Conservation (phyloP, 495 filamentous ascomycete species). For the Chlorociboria aeruginascens region DNA sequence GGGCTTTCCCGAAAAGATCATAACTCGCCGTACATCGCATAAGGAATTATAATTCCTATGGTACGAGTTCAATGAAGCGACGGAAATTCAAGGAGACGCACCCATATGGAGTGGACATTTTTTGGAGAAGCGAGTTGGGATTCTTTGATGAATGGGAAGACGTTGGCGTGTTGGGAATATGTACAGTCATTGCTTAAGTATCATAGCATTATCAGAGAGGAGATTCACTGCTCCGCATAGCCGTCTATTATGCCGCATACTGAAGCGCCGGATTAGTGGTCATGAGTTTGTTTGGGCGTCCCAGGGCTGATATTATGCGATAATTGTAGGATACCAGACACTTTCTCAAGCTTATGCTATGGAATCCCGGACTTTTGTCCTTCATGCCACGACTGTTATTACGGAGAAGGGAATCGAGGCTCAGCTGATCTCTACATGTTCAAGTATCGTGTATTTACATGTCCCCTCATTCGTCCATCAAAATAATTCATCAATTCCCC, state of each 20-base stretch:
- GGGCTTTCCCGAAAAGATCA: slow-evolving; percentile 40
- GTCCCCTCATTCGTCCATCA: too few relatives aligned
- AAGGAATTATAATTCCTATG: slow-evolving; percentile 37
- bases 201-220: slow-evolving; percentile 38
- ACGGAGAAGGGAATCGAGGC: slow-evolving; percentile 25
- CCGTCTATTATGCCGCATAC: slow-evolving; percentile 25
- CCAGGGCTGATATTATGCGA: background rate
- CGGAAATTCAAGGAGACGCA: slow-evolving; percentile 51
- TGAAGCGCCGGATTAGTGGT: slow-evolving; percentile 21
- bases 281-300: background rate
- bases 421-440: slow-evolving; percentile 19
- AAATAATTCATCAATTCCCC: too few relatives aligned
- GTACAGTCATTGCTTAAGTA: slow-evolving; percentile 48
- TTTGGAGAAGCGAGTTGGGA: slow-evolving; percentile 42
- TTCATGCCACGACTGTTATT: slow-evolving; percentile 18
- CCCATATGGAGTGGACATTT: slow-evolving; percentile 45
- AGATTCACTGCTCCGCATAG: slow-evolving; percentile 48
- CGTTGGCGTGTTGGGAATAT: slow-evolving; percentile 42
- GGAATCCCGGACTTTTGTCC: slow-evolving; percentile 37
- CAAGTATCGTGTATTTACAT: background rate
- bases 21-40: slow-evolving; percentile 43
- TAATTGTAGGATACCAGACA: slow-evolving; percentile 22
- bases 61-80: slow-evolving; percentile 31
- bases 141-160: slow-evolving; percentile 26
- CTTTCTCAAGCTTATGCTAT: slow-evolving; percentile 32